Evolutionary conservation across 208 protist species (phyloP).

Genomic region (Acanthamoeba lenticulata): DNA sequence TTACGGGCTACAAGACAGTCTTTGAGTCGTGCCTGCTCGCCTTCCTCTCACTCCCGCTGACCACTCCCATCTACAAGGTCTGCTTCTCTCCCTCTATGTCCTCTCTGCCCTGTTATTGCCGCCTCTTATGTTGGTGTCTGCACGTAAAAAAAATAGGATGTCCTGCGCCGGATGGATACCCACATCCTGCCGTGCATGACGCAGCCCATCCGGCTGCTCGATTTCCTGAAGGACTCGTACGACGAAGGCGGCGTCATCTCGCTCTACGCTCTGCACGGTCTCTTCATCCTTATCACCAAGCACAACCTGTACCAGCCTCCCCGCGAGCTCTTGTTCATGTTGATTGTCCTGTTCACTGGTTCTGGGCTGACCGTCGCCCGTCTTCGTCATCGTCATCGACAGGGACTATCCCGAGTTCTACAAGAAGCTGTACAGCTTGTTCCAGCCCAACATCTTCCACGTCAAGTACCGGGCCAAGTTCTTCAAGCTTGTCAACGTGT

Average conservation of each 20-base stretch:
- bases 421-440: constrained; percentile 71
- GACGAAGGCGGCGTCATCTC: constrained; percentile 72
- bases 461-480: constrained; percentile 80
- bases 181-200: constrained; percentile 67
- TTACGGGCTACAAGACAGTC: background rate
- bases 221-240: constrained; percentile 80
- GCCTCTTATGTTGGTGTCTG: too few relatives aligned
- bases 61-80: constrained; percentile 44
- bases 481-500: constrained; percentile 72
- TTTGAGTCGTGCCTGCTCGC: constrained; percentile 46
- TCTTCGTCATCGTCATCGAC: background rate
- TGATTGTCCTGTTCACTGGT: too few relatives aligned
- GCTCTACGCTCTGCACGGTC: constrained; percentile 72
- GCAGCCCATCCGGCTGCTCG: constrained; percentile 69
- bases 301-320: constrained; percentile 72
- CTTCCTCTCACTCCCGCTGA: constrained; percentile 26
- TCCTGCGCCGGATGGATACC: constrained; percentile 47
- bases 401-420: constrained; percentile 83
- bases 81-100: background rate
- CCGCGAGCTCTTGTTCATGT: background rate
- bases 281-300: constrained; percentile 81
- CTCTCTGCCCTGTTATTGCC: too few relatives aligned
- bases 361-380: background rate
- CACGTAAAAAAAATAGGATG: background rate
- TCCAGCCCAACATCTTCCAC: constrained; percentile 69